Base-by-base conservation (phyloP, 1,139 yeast genomes). In the Kodamaea sp. region DNA sequence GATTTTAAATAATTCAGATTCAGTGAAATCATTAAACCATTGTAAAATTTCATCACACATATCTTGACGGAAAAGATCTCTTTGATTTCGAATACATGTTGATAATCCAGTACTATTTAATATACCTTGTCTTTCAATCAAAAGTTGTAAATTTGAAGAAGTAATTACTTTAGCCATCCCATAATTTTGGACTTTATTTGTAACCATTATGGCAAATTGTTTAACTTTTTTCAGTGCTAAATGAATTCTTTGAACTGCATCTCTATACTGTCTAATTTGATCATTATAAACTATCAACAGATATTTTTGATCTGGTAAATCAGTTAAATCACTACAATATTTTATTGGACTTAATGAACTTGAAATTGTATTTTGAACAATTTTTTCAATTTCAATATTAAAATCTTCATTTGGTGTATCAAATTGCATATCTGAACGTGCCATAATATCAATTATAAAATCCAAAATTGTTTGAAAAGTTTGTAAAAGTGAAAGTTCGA, bases 1-100 rank as follows among this genome's bases (percentile, higher is more conserved):
- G 33, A 74, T 71, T 15, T 77, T 78, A 44, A 73, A 72, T 22
- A 84, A 52, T 32, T 78, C 75, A 27, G 84, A 73, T 40, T 70
- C 73, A 0, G 84, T 68, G 33, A 88, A 58, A 33, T 79, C 84
- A 28, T 66, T 62, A 3, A 87, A 55, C 90, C 95, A 85, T 15
- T 59, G 53, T 7, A 86, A 56, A 20, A 87, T 78, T 43, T 82
- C 88, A 38, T 78, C 81, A 47, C 85, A 81, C 88, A 85, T 81
- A 42, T 85, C 92, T 56, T 88, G 96, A 39, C 95, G 67, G 54
- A 85, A 84, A 7, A 77, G 65, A 53, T 87, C 96, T 43, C 90
- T 65, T 10, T 78, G 69, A 39, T 81, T 75, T 44, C 89, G 63
- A 9, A 88, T 81, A 34, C 87, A 76, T 2, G 84, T 74, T 0